These are phyloP conservation scores for Nigrospora osmanthi DNA, from an alignment of 2,329 filamentous ascomycete species.

Conservation along the genomic window DNA sequence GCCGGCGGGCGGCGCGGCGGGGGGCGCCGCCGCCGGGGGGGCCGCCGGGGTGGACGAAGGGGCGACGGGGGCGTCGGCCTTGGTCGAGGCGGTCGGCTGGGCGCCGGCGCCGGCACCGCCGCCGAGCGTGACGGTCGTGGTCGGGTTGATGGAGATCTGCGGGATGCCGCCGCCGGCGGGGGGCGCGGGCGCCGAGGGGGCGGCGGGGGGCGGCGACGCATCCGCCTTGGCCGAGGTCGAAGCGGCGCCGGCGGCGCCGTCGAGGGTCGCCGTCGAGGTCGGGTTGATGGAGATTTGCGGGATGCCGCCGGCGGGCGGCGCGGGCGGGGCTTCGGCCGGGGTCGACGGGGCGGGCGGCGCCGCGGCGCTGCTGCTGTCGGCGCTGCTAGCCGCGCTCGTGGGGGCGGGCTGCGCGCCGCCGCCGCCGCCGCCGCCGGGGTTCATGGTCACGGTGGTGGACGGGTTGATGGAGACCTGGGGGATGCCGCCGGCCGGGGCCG, in stretches of 20 bases:
- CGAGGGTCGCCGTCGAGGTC: neutral
- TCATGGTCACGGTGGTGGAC: neutral
- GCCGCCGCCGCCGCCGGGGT: neutral
- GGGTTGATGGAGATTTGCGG: constrained; percentile 1
- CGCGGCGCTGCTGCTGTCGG: too few relatives aligned
- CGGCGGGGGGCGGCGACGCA: neutral
- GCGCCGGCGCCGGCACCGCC: neutral
- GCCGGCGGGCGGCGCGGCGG: neutral
- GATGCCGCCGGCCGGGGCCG: neutral
- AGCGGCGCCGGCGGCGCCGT: neutral
- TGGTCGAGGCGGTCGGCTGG: neutral
- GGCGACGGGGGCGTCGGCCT: neutral
- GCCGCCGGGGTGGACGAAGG: neutral
- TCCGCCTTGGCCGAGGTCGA: neutral
- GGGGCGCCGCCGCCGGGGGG: neutral
- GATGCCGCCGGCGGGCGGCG: neutral
- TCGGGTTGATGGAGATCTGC: neutral
- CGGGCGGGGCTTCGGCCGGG: neutral
- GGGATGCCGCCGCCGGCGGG: neutral
- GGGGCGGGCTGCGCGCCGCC: neutral
- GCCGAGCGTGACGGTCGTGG: neutral
- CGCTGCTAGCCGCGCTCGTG: neutral
- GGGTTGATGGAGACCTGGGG: neutral
- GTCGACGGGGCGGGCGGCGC: neutral
- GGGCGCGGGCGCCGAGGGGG: neutral